Evolutionary conservation across 257 asterid genomes (phyloP).

Genomic region (Cruciata laevipes): DNA sequence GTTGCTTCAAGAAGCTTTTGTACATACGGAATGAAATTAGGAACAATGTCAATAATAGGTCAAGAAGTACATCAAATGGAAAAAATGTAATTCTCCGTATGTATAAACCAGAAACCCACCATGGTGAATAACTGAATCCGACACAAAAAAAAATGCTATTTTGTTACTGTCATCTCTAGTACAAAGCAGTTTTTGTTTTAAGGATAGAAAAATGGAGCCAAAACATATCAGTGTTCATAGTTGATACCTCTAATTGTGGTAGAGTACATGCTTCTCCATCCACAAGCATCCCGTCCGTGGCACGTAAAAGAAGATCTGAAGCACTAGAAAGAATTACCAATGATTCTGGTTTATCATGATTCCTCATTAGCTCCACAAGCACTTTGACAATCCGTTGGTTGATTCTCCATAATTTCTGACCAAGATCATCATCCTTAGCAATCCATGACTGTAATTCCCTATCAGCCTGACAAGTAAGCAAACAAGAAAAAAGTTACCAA

Average conservation of each 20-base stretch:
- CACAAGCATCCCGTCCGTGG: slow-evolving; percentile 97
- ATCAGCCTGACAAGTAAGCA: slow-evolving; percentile 75
- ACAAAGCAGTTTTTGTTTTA: neutral
- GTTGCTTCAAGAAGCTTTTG: slow-evolving; percentile 89
- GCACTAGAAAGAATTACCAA: slow-evolving; percentile 81
- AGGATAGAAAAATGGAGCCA: neutral
- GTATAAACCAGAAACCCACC: neutral
- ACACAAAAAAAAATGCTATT: neutral
- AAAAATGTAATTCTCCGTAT: too few species aligned
- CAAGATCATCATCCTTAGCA: slow-evolving; percentile 86
- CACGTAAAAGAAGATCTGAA: slow-evolving; percentile 91
- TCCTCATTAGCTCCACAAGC: slow-evolving; percentile 88
- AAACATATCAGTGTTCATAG: neutral
- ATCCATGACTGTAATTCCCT: slow-evolving; percentile 95
- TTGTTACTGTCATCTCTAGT: neutral
- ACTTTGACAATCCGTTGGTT: slow-evolving; percentile 92
- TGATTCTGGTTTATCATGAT: slow-evolving; percentile 81
- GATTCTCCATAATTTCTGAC: slow-evolving; percentile 88
- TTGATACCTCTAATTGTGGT: slow-evolving; percentile 87
- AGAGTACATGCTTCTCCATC: slow-evolving; percentile 99
- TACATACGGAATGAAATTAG: slow-evolving; percentile 7
- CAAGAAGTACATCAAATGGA: neutral
- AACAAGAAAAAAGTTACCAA: slow-evolving; percentile 37
- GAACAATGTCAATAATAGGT: neutral
- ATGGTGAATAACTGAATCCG: neutral